These are phyloP conservation scores for Diaporthe velutina DNA, from an alignment of 2,329 filamentous ascomycete genomes.

Conservation along the genomic window DNA sequence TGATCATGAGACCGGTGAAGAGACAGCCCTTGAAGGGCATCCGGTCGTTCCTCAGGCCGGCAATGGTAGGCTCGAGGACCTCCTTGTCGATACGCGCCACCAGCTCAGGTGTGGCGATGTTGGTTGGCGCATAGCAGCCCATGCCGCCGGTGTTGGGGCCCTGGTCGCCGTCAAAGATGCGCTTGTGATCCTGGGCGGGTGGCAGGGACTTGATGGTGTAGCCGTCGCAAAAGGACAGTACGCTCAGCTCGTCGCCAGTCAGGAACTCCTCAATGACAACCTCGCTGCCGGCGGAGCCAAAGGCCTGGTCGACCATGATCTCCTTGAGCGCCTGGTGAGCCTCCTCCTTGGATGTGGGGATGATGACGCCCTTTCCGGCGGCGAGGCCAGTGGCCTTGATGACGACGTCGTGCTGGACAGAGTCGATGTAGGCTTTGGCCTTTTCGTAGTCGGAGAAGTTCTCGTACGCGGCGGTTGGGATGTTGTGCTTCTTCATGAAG, in stretches of 20 bases:
- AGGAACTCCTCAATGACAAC: conserved; percentile 97
- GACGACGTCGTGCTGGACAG: conserved; percentile 79
- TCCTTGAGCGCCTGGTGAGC: conserved; percentile 84
- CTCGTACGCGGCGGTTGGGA: conserved; percentile 91
- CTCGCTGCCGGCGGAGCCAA: conserved; percentile 87
- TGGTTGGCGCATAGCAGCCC: conserved; percentile 96
- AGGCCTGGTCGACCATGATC: conserved; percentile 91
- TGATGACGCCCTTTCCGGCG: conserved; percentile 95
- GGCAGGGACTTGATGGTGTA: conserved; percentile 86
- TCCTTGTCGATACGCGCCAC: conserved; percentile 82
- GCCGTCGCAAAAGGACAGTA: conserved; percentile 93
- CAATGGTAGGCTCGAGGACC: conserved; percentile 89
- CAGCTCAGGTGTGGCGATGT: conserved; percentile 80
- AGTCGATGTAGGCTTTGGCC: conserved; percentile 81
- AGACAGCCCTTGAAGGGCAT: conserved; percentile 80
- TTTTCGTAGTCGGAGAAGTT: conserved; percentile 86
- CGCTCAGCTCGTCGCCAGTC: conserved; percentile 90
- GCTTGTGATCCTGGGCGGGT: conserved; percentile 96
- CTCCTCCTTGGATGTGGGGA: conserved; percentile 85
- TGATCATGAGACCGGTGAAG: conserved; percentile 96
- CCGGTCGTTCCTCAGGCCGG: conserved; percentile 87
- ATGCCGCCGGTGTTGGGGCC: conserved; percentile 97
- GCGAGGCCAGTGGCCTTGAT: conserved; percentile 95
- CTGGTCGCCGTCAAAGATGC: conserved; percentile 88
- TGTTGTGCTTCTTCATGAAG: conserved; percentile 92